Conservation (phyloP, 108 stramenopile genomes). For the Cyclotella distinguenda region DNA sequence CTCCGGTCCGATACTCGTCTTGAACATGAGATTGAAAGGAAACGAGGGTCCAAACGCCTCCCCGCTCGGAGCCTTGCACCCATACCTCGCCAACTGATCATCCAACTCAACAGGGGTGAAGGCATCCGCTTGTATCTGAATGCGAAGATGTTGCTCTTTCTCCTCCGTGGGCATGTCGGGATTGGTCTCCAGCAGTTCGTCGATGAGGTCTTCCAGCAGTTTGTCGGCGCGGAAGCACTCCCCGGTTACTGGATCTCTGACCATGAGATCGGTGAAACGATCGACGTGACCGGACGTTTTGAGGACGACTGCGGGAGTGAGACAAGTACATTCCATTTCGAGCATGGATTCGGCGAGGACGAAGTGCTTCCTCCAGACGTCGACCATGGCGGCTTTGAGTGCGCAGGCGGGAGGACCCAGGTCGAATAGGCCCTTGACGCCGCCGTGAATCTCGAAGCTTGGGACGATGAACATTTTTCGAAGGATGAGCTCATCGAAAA, state of each 20-base stretch:
- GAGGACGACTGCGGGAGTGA: conserved; percentile 95
- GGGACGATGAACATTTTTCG: conserved; percentile 99
- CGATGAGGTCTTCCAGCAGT: conserved; percentile 98
- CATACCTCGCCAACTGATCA: conserved; percentile 82
- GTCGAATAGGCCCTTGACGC: conserved; percentile 98
- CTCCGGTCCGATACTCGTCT: conserved; percentile 99
- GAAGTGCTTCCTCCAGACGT: conserved; percentile 97
- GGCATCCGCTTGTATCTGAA: conserved; percentile 98
- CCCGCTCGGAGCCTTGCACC: conserved; percentile 85
- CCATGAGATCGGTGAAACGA: conserved; percentile 99
- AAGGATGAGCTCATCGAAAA: conserved; percentile 94
- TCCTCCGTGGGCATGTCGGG: conserved; percentile 83
- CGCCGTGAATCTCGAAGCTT: conserved; percentile 98
- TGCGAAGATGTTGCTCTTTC: conserved; percentile 83
- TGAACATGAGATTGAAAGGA: conserved; percentile 99
- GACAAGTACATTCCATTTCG: conserved; percentile 99
- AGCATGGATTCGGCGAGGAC: conserved; percentile 97
- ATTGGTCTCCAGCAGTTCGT: conserved; percentile 84
- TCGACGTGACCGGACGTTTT: conserved; percentile 99
- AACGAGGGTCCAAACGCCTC: conserved; percentile 91
- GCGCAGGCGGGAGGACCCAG: conserved; percentile 97
- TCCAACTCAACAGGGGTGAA: conserved; percentile 94
- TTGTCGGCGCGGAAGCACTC: conserved; percentile 98
- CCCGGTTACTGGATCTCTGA: conserved; percentile 84
- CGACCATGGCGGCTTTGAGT: conserved; percentile 96